Base-by-base conservation (phyloP, 768 basidiomycete genomes). In the Panaeolus papilionaceus region DNA sequence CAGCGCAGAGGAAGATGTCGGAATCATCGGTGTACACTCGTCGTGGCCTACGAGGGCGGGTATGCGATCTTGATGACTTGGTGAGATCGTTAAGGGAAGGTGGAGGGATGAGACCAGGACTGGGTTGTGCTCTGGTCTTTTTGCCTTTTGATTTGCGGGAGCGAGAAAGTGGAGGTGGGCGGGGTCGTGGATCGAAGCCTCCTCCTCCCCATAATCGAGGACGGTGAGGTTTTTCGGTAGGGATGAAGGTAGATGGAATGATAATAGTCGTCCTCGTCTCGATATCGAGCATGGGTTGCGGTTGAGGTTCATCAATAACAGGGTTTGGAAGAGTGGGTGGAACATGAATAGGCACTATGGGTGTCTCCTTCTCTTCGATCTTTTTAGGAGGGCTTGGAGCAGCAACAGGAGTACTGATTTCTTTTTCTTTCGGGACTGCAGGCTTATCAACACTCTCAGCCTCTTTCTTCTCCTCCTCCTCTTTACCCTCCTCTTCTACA, bases 21-120 rank as follows among this genome's bases (percentile, higher is more conserved):
- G 90, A 92, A 76, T 93, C 92, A 76, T 93, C 91, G 0, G 92
- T 93, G 78, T 93, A 93, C 40, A 92, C 83, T 61, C 89, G 79
- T n/a, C 87, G 80, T 39, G 73, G 69, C n/a, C 74, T 69, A 14
- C 72, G 69, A 45, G 78, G 78, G 37, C 82, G 69, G 63, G 45
- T 73, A 66, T 71, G 70, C 51, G 66, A 20, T 39, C 62, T 38
- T 45, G 62, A 38, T 42, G 54, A 62, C 6, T 64, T 40, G 2
- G 66, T 66, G 18, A 67, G 45, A 6, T 63, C 67, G 64, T 68
- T 69, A 42, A 64, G 49, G 14, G 54, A 58, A 0, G 54, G 54
- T 3, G 54, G 54, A 2, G 44, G 61, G 37, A 42, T 11, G 18
- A 66, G 18, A 23, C 33, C 37, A 4, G 54, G 54, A 8, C 54